A percentile compares a stretch with the other conserved stretches of the same genome.
These are phyloP conservation scores for Fusarium sp. DNA, from an alignment of 2,329 filamentous ascomycete genomes.

Conservation along the genomic window DNA sequence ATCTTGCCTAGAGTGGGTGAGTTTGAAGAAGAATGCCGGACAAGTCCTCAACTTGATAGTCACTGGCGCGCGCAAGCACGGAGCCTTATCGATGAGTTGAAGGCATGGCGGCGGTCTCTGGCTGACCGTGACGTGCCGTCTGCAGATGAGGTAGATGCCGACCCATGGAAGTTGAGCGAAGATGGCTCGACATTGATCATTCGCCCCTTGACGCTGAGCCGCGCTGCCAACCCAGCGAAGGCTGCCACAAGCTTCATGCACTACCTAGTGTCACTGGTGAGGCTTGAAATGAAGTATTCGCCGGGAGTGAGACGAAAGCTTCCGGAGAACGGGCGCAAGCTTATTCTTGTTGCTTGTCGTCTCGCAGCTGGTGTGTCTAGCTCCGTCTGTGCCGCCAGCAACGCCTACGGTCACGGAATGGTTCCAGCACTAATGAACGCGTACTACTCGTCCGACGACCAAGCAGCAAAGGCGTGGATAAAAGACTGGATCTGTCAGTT, in stretches of 20 bases:
- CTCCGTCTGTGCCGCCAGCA: slow-evolving; percentile 16
- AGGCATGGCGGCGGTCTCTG: slow-evolving; percentile 20
- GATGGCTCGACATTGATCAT: not conserved
- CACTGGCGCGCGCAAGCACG: slow-evolving; percentile 19
- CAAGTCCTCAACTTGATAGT: not conserved
- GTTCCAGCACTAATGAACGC: slow-evolving; percentile 32
- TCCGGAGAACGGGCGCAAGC: not conserved
- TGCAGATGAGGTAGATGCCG: not conserved
- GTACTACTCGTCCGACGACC: slow-evolving; percentile 23
- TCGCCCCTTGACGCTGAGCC: slow-evolving; percentile 2
- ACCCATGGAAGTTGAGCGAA: not conserved
- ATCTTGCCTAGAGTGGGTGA: slow-evolving; percentile 25
- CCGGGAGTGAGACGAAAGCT: not conserved
- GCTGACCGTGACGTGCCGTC: slow-evolving; percentile 4
- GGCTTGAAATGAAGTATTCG: slow-evolving; percentile 30
- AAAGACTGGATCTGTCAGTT: slow-evolving; percentile 16
- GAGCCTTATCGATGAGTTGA: slow-evolving; percentile 5
- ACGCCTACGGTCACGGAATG: slow-evolving; percentile 32
- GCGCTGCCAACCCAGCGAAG: slow-evolving; percentile 7
- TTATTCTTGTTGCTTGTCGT: slow-evolving; percentile 17
- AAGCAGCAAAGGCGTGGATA: slow-evolving; percentile 19
- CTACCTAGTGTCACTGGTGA: slow-evolving; percentile 20
- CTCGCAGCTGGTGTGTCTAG: slow-evolving; percentile 22
- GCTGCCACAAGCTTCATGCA: slow-evolving; percentile 31
- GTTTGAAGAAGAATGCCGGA: slow-evolving; percentile 33